Evolutionary conservation across 768 basidiomycete genomes (phyloP).

Genomic region (Vishniacozyma victoriae): DNA sequence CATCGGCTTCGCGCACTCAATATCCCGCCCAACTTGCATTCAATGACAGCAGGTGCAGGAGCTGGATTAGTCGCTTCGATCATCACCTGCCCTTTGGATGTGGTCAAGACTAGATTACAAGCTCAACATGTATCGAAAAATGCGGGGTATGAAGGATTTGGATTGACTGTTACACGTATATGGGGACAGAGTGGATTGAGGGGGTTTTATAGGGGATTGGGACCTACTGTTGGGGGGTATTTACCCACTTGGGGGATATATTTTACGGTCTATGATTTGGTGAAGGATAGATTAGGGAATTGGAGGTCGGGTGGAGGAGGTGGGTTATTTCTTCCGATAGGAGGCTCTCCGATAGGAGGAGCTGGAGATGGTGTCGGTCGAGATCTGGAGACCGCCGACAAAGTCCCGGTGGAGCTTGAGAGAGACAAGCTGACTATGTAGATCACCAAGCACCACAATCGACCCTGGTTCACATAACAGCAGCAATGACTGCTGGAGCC

Average conservation of each 20-base stretch:
- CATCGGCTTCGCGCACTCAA: too few relatives aligned
- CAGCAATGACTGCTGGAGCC: slow-evolving; percentile 93
- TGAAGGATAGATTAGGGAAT: slow-evolving; percentile 76
- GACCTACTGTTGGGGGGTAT: slow-evolving; percentile 92
- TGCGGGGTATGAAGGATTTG: slow-evolving; percentile 67
- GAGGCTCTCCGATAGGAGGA: too few relatives aligned
- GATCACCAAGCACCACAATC: slow-evolving; percentile 7
- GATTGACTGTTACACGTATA: slow-evolving; percentile 59
- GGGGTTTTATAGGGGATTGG: slow-evolving; percentile 93
- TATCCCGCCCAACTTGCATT: slow-evolving; percentile 42
- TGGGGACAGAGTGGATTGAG: slow-evolving; percentile 65
- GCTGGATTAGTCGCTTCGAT: slow-evolving; percentile 88
- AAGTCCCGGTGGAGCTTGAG: not conserved
- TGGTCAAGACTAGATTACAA: slow-evolving; percentile 94
- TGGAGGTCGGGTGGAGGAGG: slow-evolving; percentile 53
- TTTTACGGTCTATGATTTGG: slow-evolving; percentile 93
- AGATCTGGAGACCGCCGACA: too few relatives aligned
- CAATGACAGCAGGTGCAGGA: slow-evolving; percentile 73
- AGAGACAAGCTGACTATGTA: not conserved
- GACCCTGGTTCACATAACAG: slow-evolving; percentile 63
- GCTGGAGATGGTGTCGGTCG: not conserved
- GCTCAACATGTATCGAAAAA: slow-evolving; percentile 74
- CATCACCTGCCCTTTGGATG: slow-evolving; percentile 94
- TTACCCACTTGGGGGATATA: slow-evolving; percentile 99
- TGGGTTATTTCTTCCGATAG: slow-evolving; percentile 19